Base-by-base conservation (phyloP, 306 rosid genomes). In the Ceratonia siliqua region DNA sequence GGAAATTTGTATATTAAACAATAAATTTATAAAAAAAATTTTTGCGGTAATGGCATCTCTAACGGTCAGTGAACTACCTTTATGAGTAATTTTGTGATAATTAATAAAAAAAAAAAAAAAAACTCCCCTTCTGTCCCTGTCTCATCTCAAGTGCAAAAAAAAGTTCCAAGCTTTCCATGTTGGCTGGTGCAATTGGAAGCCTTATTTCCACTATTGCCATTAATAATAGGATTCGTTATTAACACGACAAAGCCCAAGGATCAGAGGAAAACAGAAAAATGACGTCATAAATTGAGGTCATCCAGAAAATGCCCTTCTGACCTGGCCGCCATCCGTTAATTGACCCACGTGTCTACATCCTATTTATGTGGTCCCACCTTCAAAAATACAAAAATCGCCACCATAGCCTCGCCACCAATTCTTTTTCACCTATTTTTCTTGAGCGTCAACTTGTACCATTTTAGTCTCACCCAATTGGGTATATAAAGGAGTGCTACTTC, bases 291-390 rank as follows among this genome's bases (percentile, higher is more conserved):
- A 14, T 36, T 62, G 73, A 73, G 10, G 59, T 81, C 76, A 77
- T 14, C 11, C 0, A 10, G 0, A 11, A 18, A 67, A 5, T 76
- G 12, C 56, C 10, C 12, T 13, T 76, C 28, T 79, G 77, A 87
- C 86, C 59, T 33, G 79, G 85, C 91, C 79, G 87, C 92, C 84
- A 48, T 55, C 75, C 50, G 10, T 32, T 52, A 30, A 79, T 82
- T 83, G 87, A 83, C 86, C 79, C 89, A 88, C 50, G 89, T 85
- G 89, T 54, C 0, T 21, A 12, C 4, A 20, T 10, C 7, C 5
- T 3, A 10, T 2, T 15, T 10, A 6, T 21, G 14, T 24, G 32
- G 63, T 33, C 14, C 38, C 36, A 38, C 53, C 49, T 28, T n/a
- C 49, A 66, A 17, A 33, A 24, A 30, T 10, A 24, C 24, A 77